These are phyloP conservation scores for Metahyphopichia silvanorum DNA, from an alignment of 805 yeast species.

Conservation along the genomic window DNA sequence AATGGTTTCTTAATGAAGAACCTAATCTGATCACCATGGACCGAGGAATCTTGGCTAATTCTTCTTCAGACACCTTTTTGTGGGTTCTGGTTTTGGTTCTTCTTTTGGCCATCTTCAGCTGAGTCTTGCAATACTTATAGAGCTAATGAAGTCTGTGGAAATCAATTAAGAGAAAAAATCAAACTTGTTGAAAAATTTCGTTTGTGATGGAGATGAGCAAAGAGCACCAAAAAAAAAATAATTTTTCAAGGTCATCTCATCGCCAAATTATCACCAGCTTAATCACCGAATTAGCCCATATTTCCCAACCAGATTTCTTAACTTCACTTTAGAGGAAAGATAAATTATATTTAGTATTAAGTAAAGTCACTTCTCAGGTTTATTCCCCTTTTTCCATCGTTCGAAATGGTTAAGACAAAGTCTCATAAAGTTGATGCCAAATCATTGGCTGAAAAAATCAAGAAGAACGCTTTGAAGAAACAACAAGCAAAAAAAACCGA, in stretches of 20 bases:
- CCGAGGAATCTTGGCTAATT: conserved; percentile 71
- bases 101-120: conserved; percentile 35
- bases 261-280: no score
- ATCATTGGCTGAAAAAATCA: conserved; percentile 56
- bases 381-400: no score
- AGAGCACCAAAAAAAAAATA: neutral
- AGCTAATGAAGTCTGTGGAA: neutral
- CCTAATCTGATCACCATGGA: conserved; percentile 95
- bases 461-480: conserved; percentile 27
- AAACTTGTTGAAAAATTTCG: neutral
- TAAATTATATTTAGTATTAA: no score
- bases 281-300: no score
- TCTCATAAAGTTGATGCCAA: conserved; percentile 32
- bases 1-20: conserved; percentile 68
- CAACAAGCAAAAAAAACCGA: conserved; percentile 12
- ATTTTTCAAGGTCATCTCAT: neutral
- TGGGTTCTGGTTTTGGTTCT: conserved; percentile 84
- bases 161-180: neutral
- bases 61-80: conserved; percentile 60
- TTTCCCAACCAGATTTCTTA: no score
- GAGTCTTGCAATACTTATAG: neutral
- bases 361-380: no score
- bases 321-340: no score
- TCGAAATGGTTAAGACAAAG: conserved; percentile 17
- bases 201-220: neutral